Evolutionary conservation across 2,329 filamentous ascomycete species (phyloP), one percentile per base, ranked within the genome.

Genomic region (Hypoxylon sp.): DNA sequence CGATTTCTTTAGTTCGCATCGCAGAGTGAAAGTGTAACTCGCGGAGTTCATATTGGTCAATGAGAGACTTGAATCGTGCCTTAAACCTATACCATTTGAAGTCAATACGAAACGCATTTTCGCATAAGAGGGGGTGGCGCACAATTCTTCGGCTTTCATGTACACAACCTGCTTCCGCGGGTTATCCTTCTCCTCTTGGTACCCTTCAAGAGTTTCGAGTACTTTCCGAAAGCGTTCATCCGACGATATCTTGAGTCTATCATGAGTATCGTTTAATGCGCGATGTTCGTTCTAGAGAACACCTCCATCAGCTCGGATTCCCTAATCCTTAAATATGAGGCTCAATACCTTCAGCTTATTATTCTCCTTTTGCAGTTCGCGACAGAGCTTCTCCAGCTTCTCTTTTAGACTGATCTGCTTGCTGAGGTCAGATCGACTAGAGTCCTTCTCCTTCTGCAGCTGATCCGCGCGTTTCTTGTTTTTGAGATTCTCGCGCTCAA

Each of bases 371-470:
- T 97, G 96, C 61, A 99, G 86, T 80, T 99, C 96, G 63, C 96
- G 87, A 76, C 94, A 98, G 33, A 99, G 85, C 79, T 98, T 99
- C 81, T 99, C 96, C 50, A 99, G 85, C 82, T 98, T 98, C 80
- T 98, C 94, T 80, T 97, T 98, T 78, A 98, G 89, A 1, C 91
- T 92, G 19, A 92, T 91, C 22, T 94, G 95, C 82, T 97, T 97
- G 82, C 90, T 95, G 62, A 97, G 85, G 79, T 99, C 96, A 51
- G 91, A 92, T 74, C 94, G 90, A 63, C 92, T 92, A 73, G 93
- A 90, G 78, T 99, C 96, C 80, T 97, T 97, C 76, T 99, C 96
- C 80, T 98, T 99, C 80, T 99, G 96, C 61, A 99, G 82, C 76
- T 94, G 92, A 79, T 99, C 96, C 26, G 93, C 93, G 24, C 94